phyloP scores from a whole-genome alignment of 768 basidiomycete genomes.

The Naematelia encephala region DNA sequence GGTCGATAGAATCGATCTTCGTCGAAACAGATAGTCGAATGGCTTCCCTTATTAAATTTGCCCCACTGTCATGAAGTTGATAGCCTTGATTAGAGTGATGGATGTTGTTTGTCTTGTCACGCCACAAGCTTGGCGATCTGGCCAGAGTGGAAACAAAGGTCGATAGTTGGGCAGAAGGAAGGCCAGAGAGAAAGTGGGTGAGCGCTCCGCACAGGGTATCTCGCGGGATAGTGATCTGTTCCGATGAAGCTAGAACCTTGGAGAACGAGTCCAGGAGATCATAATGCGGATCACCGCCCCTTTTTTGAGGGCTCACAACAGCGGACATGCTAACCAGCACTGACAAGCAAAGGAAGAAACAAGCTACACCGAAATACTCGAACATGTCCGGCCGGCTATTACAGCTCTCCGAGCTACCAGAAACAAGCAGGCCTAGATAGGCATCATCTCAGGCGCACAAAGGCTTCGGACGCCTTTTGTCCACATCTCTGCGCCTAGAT shows the following conservation, averaged over 20 bases:
- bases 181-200: slow-evolving; percentile 31
- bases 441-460: too few species aligned
- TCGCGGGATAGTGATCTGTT: slow-evolving; percentile 14
- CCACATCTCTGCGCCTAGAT: too few species aligned
- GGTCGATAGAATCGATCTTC: slow-evolving; percentile 5
- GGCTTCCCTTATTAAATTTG: slow-evolving; percentile 8
- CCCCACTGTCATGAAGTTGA: background rate
- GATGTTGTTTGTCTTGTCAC: background rate
- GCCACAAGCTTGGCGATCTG: slow-evolving; percentile 8
- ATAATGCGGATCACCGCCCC: background rate
- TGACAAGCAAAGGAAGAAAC: too few species aligned
- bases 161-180: slow-evolving; percentile 4
- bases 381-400: too few species aligned
- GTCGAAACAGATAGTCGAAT: slow-evolving; percentile 11
- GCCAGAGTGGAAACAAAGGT: slow-evolving; percentile 12
- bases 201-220: slow-evolving; percentile 31
- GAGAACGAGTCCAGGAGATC: slow-evolving; percentile 13
- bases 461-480: too few species aligned
- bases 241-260: slow-evolving; percentile 7
- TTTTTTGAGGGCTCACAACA: too few species aligned
- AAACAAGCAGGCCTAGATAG: too few species aligned
- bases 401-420: too few species aligned
- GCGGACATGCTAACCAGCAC: too few species aligned
- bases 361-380: too few species aligned
- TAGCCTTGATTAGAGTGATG: too few species aligned